A percentile compares a stretch with the other conserved stretches of the same genome.
Evolutionary conservation across 2,329 filamentous ascomycete genomes (phyloP).

Genomic region (Raffaelea ambrosiae): DNA sequence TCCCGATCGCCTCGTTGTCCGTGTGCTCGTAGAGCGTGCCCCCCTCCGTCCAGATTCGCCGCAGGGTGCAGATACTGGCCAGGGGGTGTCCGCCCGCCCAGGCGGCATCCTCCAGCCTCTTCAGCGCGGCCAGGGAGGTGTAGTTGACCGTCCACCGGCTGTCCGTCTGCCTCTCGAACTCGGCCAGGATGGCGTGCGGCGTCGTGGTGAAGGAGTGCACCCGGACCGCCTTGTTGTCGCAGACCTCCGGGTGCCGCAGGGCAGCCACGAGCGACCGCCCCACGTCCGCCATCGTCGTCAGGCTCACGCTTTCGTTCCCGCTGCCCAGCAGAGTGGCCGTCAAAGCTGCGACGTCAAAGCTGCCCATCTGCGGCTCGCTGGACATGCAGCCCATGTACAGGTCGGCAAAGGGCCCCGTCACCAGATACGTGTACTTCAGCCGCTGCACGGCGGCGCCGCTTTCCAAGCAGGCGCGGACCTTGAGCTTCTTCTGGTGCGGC

Average conservation of each 20-base stretch:
- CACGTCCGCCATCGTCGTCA: conserved; percentile 11
- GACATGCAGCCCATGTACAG: conserved; percentile 8
- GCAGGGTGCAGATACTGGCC: conserved; percentile 8
- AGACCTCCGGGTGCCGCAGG: conserved; percentile 3
- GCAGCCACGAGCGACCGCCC: conserved; percentile 5
- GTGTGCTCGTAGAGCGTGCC: conserved; percentile 48
- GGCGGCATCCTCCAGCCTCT: conserved; percentile 3
- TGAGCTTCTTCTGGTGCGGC: conserved; percentile 11
- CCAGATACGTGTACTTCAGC: conserved; percentile 3
- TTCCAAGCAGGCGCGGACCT: conserved; percentile 8
- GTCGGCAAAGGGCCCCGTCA: conserved; percentile 10
- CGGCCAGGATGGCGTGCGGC: conserved; percentile 5
- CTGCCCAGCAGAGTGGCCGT: conserved; percentile 2
- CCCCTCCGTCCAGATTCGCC: conserved; percentile 11
- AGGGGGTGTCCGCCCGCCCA: conserved; percentile 4
- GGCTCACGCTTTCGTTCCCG: conserved; percentile 1
- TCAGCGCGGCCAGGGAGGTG: conserved; percentile 5
- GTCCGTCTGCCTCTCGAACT: conserved; percentile 10
- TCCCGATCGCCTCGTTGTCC: conserved; percentile 41
- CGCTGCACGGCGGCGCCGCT: conserved; percentile 1
- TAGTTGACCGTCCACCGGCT: conserved; percentile 4
- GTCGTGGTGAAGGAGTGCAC: conserved; percentile 8
- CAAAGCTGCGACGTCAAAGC: conserved; percentile 2
- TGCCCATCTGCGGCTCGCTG: conserved; percentile 5
- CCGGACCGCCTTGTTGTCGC: conserved; percentile 7